Percentiles rank a stretch among this genome's conserved stretches.
These are phyloP conservation scores for Prinsepia uniflora DNA, from an alignment of 306 rosid species.

Conservation along the genomic window DNA sequence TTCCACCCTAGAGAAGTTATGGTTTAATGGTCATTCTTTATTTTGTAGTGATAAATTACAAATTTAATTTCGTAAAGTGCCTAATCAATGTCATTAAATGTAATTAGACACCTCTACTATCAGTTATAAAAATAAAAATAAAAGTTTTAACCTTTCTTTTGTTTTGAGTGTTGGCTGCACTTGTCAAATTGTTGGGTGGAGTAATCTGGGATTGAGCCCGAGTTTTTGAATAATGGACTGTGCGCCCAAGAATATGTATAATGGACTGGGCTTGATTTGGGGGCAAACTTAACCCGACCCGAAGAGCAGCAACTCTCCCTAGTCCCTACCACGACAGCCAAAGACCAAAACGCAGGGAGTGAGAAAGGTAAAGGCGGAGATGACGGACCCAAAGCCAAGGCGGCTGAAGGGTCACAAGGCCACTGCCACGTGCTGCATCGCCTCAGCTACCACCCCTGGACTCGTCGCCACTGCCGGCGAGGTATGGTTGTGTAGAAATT, in stretches of 20 bases:
- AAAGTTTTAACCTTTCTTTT: too few relatives aligned
- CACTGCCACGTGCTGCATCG: slow-evolving; percentile 66
- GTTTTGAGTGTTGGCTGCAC: too few relatives aligned
- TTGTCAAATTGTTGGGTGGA: too few relatives aligned
- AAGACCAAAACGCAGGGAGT: not conserved
- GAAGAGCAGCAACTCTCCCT: not conserved
- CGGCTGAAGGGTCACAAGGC: slow-evolving; percentile 67
- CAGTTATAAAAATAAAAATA: too few relatives aligned
- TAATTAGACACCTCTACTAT: too few relatives aligned
- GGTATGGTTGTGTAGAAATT: slow-evolving; percentile 27
- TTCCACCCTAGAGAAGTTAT: too few relatives aligned
- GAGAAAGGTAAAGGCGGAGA: slow-evolving; percentile 10
- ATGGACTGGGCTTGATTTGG: not conserved
- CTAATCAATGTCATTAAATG: too few relatives aligned
- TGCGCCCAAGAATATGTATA: not conserved
- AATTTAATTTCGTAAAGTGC: too few relatives aligned
- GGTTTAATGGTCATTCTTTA: too few relatives aligned
- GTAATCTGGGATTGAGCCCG: too few relatives aligned
- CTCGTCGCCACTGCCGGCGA: slow-evolving; percentile 75
- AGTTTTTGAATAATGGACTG: not conserved
- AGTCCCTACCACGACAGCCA: too few relatives aligned
- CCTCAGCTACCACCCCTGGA: slow-evolving; percentile 58
- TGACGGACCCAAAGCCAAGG: slow-evolving; percentile 43
- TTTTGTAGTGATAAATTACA: too few relatives aligned
- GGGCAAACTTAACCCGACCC: not conserved